Evolutionary conservation across 106 monocot genomes (phyloP).

Genomic region (Dendrobium officinale): DNA sequence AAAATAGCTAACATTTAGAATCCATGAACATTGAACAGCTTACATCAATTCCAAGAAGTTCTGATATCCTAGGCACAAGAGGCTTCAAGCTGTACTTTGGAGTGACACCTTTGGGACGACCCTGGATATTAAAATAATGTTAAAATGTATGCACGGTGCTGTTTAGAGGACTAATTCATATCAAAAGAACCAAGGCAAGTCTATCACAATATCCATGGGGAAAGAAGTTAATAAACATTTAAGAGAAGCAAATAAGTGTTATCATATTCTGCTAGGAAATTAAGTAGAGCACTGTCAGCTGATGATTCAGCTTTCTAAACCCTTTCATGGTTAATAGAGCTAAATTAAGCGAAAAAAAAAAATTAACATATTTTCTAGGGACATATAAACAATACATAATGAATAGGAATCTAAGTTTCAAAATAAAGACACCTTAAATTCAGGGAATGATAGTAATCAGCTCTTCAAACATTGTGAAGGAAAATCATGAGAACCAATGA

Average conservation of each 20-base stretch:
- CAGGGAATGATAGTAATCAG: too few relatives aligned
- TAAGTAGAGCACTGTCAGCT: background rate
- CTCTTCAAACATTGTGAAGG: too few relatives aligned
- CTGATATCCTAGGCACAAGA: conserved; percentile 73
- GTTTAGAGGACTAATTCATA: background rate
- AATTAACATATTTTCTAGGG: too few relatives aligned
- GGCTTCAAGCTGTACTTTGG: conserved; percentile 94
- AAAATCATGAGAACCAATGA: background rate
- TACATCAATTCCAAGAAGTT: conserved; percentile 69
- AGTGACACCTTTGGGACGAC: conserved; percentile 80
- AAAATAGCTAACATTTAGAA: background rate
- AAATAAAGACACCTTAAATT: too few relatives aligned
- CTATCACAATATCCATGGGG: background rate
- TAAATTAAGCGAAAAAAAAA: too few relatives aligned
- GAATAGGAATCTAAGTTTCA: too few relatives aligned
- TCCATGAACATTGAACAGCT: background rate
- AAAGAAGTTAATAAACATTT: background rate
- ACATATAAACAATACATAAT: too few relatives aligned
- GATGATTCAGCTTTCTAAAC: too few relatives aligned
- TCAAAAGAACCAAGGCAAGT: background rate
- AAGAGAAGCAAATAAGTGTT: background rate
- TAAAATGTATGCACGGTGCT: background rate
- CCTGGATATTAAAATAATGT: conserved; percentile 28
- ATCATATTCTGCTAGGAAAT: background rate
- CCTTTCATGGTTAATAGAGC: too few relatives aligned